Evolutionary conservation across 345 rosid genomes (phyloP).

Genomic region (Melaleuca alternifolia): DNA sequence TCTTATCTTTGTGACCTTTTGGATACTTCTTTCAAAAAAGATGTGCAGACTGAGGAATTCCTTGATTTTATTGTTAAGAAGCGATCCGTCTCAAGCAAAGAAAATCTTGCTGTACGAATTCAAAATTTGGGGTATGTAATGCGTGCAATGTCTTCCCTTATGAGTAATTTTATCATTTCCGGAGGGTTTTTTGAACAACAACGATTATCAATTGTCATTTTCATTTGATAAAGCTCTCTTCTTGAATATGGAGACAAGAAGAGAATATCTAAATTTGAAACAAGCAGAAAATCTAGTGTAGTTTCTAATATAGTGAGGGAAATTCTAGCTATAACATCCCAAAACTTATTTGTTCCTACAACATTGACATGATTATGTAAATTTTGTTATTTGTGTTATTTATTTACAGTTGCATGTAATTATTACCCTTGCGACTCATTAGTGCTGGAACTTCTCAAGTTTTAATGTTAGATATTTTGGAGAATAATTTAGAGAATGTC

Average conservation of each 20-base stretch:
- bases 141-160: background rate
- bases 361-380: background rate
- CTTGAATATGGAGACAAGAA: background rate
- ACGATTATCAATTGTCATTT: background rate
- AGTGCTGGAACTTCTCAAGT: background rate
- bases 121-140: conserved; percentile 65
- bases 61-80: conserved; percentile 53
- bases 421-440: background rate
- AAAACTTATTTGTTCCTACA: background rate
- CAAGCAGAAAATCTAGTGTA: background rate
- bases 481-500: background rate
- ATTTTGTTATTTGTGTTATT: background rate
- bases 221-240: background rate
- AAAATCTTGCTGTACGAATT: conserved; percentile 67
- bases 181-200: background rate
- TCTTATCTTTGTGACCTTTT: conserved; percentile 36
- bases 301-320: background rate
- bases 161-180: background rate
- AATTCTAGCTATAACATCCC: background rate
- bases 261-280: background rate
- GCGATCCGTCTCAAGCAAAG: conserved; percentile 42
- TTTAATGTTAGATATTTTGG: background rate
- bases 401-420: background rate
- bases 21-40: background rate
- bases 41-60: conserved; percentile 44